Base-by-base conservation (phyloP, 1,284 basidiomycete species). In the Marasmius fiardii region DNA sequence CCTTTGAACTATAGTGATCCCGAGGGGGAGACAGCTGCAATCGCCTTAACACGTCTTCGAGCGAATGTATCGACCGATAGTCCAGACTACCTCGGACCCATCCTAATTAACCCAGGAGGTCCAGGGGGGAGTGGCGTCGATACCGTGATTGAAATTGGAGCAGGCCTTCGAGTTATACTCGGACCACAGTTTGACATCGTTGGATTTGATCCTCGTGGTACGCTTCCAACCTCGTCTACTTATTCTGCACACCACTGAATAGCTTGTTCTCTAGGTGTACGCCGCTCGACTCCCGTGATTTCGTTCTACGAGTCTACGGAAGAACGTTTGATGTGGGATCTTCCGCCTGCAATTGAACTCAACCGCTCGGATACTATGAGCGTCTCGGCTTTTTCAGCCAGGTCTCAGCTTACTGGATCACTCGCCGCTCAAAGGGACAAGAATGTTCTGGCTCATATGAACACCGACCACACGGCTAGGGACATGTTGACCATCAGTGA, bases 101-200 rank as follows among this genome's bases (percentile, higher is more conserved):
- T 82, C 20, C 65, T 80, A 2, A 64, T 80, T 62, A 83, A 83
- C 56, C 80, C 80, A 0, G 80, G 80, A 1, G 80, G 80, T 0
- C 79, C 80, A 8, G 79, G 79, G 33, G 71, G 47, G 31, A 0
- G 12, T 26, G 0, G 79, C 73, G 0, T 53, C 62, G 4, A 44
- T 57, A 2, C 55, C 80, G 23, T 65, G 68, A 16, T 44, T 56
- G 1, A 58, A 78, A 37, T 43, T 80, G 18, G 80, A 79, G 7
- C 68, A n/a, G n/a, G n/a, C n/a, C n/a, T n/a, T n/a, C n/a, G n/a
- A n/a, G n/a, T n/a, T n/a, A n/a, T n/a, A n/a, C n/a, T n/a, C n/a
- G n/a, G n/a, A n/a, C n/a, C 70, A 1, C 64, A 73, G 26, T 82
- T 74, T 57, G 79, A 82, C 58, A 58, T 81, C 8, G 69, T 83